phyloP scores from a whole-genome alignment of 78 protist species.

The Chrysochromulina parva region DNA sequence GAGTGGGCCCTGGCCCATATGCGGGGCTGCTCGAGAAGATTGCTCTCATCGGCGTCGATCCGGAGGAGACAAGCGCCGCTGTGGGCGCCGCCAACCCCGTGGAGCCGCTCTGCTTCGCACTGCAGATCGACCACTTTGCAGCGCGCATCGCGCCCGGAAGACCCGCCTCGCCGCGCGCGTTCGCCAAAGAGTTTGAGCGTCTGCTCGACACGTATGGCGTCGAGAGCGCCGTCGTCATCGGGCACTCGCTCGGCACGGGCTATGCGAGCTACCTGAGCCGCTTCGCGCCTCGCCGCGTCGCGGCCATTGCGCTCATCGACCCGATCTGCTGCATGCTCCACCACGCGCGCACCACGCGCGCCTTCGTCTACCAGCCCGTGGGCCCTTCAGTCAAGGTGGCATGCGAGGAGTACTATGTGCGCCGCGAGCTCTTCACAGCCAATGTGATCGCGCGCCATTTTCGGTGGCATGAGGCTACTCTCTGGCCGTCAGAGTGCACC shows the following conservation, averaged over 20 bases:
- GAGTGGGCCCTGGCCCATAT: background rate
- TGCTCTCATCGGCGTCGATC: too few species aligned
- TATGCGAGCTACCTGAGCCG: background rate
- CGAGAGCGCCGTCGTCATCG: background rate
- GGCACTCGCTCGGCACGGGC: conserved; percentile 5
- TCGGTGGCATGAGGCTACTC: background rate
- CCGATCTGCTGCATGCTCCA: background rate
- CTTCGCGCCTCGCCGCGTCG: background rate
- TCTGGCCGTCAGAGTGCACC: too few species aligned
- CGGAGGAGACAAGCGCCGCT: too few species aligned
- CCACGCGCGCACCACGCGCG: background rate
- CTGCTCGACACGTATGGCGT: background rate
- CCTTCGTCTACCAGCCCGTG: background rate
- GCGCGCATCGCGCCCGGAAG: too few species aligned
- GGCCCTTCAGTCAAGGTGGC: background rate
- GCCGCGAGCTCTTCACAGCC: background rate
- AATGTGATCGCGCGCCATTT: background rate
- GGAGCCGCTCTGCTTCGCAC: too few species aligned
- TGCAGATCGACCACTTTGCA: too few species aligned
- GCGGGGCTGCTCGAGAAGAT: too few species aligned
- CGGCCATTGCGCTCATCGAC: background rate
- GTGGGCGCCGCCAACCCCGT: too few species aligned
- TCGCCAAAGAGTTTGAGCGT: too few species aligned
- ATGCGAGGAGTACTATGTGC: background rate
- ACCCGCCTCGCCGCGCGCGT: too few species aligned